phyloP scores from a whole-genome alignment of 345 rosid genomes.

The Populus alba region DNA sequence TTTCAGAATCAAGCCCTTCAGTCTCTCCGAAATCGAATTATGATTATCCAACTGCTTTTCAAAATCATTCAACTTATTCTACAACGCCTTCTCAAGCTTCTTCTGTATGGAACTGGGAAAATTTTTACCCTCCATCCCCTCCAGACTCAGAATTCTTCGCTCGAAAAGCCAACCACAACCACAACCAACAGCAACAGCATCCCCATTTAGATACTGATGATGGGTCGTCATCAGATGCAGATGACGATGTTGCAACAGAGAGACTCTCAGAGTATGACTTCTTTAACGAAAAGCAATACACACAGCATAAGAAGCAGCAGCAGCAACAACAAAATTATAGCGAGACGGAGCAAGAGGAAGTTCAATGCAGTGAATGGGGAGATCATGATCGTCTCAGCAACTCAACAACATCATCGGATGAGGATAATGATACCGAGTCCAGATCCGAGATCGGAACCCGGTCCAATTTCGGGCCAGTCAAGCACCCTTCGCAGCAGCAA shows the following conservation, averaged over 20 bases:
- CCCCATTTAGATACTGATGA: conserved; percentile 31
- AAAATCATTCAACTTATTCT: conserved; percentile 61
- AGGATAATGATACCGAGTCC: conserved; percentile 43
- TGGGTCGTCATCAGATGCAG: background rate
- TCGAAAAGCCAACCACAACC: conserved; percentile 37
- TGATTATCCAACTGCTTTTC: conserved; percentile 63
- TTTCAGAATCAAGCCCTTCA: conserved; percentile 75
- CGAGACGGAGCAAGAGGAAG: conserved; percentile 88
- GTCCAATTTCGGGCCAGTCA: conserved; percentile 49
- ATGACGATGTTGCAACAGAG: conserved; percentile 31
- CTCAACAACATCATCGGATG: conserved; percentile 50
- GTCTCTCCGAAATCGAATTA: conserved; percentile 57
- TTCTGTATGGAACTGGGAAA: conserved; percentile 98
- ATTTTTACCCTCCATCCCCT: conserved; percentile 91
- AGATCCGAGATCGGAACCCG: conserved; percentile 72
- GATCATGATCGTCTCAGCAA: conserved; percentile 62
- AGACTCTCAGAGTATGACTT: conserved; percentile 64
- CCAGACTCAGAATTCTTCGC: conserved; percentile 85
- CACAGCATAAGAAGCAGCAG: background rate
- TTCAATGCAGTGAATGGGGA: conserved; percentile 95
- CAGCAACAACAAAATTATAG: conserved; percentile 9
- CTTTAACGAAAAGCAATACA: conserved; percentile 22
- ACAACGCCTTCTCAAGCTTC: conserved; percentile 85
- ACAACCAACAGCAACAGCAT: conserved; percentile 11
- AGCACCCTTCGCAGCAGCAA: conserved; percentile 17